Base-by-base conservation (phyloP, 768 basidiomycete species). In the Mycena galopus region DNA sequence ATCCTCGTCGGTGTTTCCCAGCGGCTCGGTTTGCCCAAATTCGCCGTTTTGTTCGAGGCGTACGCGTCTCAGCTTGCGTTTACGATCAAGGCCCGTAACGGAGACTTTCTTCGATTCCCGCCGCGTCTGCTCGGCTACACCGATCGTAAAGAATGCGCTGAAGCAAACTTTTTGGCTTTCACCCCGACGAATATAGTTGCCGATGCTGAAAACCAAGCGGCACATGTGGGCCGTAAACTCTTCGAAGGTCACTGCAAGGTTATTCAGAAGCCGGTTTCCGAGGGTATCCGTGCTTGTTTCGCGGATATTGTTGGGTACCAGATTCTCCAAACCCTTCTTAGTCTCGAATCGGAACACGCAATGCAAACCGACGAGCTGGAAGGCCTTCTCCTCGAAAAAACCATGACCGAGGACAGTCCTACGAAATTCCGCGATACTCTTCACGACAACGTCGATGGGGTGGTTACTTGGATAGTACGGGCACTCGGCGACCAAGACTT, bases 41-140 rank as follows among this genome's bases (percentile, higher is more conserved):
- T 92, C 19, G 86, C 90, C 9, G 84, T 86, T 8, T 87, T 99
- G 4, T 98, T 95, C 76, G 87, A 91, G 73, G 87, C 90, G 11
- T 96, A 97, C 79, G 92, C 93, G 1, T 88, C 90, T 10, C 94
- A 94, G 74, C 84, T 96, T 61, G 91, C 93, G 0, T 88, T 84
- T 74, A 92, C 94, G 11, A 88, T 96, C 57, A 85, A 88, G 42
- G 78, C 85, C 44, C 82, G 82, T 6, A 79, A 81, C 14, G 79
- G 84, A 17, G 90, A 93, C 72, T 82, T 92, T 51, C 84, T 92
- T 68, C 83, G 86, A 11, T 84, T 97, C 10, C 92, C 94, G 3
- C 90, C 91, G 33, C 86, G 87, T 60, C 82, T 97, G 5, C 87
- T 97, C 29, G 97, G 97, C 0, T 98, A 92, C 79, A 75, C 81